Conservation (phyloP, 1,139 yeast genomes). For the Blastobotrys persicus region DNA sequence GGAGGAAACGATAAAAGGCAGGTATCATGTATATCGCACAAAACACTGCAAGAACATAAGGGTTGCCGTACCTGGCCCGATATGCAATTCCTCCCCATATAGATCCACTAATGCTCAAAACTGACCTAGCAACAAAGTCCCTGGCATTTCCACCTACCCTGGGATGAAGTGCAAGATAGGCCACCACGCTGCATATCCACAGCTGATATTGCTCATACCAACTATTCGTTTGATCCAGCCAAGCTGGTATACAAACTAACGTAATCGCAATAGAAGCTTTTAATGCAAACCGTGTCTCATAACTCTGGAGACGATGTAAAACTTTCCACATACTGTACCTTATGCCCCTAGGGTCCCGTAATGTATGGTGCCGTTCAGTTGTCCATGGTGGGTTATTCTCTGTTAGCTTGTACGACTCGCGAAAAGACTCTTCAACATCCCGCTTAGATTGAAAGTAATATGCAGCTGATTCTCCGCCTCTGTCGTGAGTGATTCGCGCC, state of each 20-base stretch:
- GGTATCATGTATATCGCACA: slow-evolving; percentile 40
- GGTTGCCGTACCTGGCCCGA: slow-evolving; percentile 41
- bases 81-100: slow-evolving; percentile 49
- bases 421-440: slow-evolving; percentile 51
- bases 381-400: background rate
- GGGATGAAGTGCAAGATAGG: slow-evolving; percentile 43
- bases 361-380: background rate
- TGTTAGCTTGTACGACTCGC: slow-evolving; percentile 41
- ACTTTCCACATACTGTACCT: slow-evolving; percentile 41
- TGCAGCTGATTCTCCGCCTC: slow-evolving; percentile 46
- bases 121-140: slow-evolving; percentile 38
- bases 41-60: slow-evolving; percentile 44
- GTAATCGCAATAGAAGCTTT: slow-evolving; percentile 41
- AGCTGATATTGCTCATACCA: slow-evolving; percentile 47
- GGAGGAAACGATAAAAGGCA: slow-evolving; percentile 38
- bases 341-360: slow-evolving; percentile 16
- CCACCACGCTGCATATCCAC: slow-evolving; percentile 46
- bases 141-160: slow-evolving; percentile 45
- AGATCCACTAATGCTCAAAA: slow-evolving; percentile 42
- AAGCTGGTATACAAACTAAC: slow-evolving; percentile 44
- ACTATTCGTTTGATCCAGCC: slow-evolving; percentile 39
- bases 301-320: slow-evolving; percentile 36
- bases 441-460: slow-evolving; percentile 44
- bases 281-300: slow-evolving; percentile 45
- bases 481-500: slow-evolving; percentile 45